Base-by-base conservation (phyloP, 164 flowering plant genomes). In the Berberis thunbergii region DNA sequence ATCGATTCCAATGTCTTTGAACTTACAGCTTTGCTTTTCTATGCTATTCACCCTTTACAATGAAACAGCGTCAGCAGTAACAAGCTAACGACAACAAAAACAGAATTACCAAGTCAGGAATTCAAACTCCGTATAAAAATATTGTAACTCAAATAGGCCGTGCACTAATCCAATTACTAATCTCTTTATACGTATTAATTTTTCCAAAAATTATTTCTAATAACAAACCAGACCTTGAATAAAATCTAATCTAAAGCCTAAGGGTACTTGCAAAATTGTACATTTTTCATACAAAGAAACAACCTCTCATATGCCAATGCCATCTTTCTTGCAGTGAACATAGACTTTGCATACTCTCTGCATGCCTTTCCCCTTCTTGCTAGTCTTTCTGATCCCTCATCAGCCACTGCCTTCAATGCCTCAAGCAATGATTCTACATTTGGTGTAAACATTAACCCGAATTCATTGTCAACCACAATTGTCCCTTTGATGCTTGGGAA, bases 301-400 rank as follows among this genome's bases (percentile, higher is more conserved):
- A 92, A 65, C 62, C 93, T 83, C 75, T 89, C 98, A 67, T 92
- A 89, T 3, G 96, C 88, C 45, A 84, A 70, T 1, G 96, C 93
- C 96, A 89, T 89, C 76, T 87, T 86, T 1, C 57, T 12, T 2
- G 93, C 92, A 6, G 96, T 81, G 57, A 89, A 92, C 96, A 85
- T 92, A 44, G 86, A 67, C 38, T 68, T 41, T 1, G 96, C 95
- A 63, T 87, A 89, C 6, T 73, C 58, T 43, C 70, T 61, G 64
- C 95, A 84, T 0, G 90, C 86, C 64, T 64, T 79, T 48, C 98
- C 98, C 70, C 88, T 84, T 65, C 63, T 63, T 1, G 80, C 85
- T 43, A 86, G 57, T 78, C 84, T 78, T 42, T 58, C 59, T 3
- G 82, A 41, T 0, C 95, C 98, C 69, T 89, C 98, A 41, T 57